Conservation (phyloP, 495 filamentous ascomycete species). For the Aspergillus sparsus region DNA sequence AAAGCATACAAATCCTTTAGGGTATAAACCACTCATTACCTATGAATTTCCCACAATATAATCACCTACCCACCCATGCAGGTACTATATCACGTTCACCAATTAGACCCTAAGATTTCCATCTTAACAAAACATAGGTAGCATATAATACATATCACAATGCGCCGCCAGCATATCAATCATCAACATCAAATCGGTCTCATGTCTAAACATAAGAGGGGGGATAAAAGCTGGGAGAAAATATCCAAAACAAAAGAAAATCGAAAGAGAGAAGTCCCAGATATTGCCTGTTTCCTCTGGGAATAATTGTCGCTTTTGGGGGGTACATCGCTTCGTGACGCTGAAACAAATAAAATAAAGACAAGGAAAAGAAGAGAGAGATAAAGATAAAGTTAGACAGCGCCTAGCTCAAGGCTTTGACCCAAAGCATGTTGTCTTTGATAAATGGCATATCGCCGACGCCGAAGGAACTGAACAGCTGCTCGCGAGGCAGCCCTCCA, state of each 20-base stretch:
- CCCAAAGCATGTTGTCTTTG: slow-evolving; percentile 32
- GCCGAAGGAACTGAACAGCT: slow-evolving; percentile 38
- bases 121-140: slow-evolving; percentile 1
- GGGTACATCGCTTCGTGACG: slow-evolving; percentile 9
- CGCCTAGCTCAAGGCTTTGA: slow-evolving; percentile 22
- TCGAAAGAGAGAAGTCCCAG: not conserved
- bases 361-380: slow-evolving; percentile 6
- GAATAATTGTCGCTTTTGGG: not conserved
- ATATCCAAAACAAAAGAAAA: slow-evolving; percentile 4
- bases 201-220: slow-evolving; percentile 11
- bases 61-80: no score
- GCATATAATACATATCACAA: slow-evolving; percentile 4
- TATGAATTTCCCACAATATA: no score
- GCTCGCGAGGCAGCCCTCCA: slow-evolving; percentile 34
- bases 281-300: not conserved
- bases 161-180: slow-evolving; percentile 5
- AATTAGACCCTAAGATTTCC: no score
- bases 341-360: slow-evolving; percentile 4
- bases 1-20: no score
- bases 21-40: no score
- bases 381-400: slow-evolving; percentile 1
- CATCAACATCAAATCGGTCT: not conserved
- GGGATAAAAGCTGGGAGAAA: slow-evolving; percentile 3
- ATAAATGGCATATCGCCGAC: slow-evolving; percentile 28
- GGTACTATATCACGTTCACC: no score